Evolutionary conservation across 352 stramenopile species (phyloP).

Genomic region (Pythium sukuiense): DNA sequence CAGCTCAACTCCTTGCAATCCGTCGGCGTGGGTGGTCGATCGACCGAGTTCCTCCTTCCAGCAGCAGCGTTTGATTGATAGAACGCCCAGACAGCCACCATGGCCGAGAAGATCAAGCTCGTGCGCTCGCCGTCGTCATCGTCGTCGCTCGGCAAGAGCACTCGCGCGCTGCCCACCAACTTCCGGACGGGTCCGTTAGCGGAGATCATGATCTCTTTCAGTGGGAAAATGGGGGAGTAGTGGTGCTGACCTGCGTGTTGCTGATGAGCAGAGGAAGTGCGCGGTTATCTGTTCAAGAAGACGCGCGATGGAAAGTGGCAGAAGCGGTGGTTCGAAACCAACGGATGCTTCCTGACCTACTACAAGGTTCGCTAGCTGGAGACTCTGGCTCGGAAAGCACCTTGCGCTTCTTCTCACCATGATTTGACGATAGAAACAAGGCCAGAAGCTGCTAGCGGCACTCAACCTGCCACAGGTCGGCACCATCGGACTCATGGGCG

Average conservation of each 20-base stretch:
- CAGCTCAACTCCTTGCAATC: neutral
- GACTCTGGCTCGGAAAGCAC: constrained; percentile 15
- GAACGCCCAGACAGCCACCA: neutral
- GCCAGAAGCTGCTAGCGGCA: constrained; percentile 92
- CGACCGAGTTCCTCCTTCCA: neutral
- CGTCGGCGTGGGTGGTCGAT: neutral
- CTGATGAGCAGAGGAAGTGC: constrained; percentile 14
- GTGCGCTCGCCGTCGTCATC: constrained; percentile 39
- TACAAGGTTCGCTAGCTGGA: constrained; percentile 89
- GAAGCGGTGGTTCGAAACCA: constrained; percentile 98
- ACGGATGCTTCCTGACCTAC: constrained; percentile 98
- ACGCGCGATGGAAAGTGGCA: constrained; percentile 95
- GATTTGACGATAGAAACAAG: constrained; percentile 69
- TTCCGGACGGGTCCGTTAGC: constrained; percentile 52
- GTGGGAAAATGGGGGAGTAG: neutral
- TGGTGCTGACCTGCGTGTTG: constrained; percentile 5
- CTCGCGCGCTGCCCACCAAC: constrained; percentile 57
- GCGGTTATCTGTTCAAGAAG: constrained; percentile 94
- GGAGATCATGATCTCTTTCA: neutral
- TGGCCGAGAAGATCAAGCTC: constrained; percentile 41
- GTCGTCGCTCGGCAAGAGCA: constrained; percentile 42
- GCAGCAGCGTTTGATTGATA: constrained; percentile 1
- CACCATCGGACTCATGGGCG: constrained; percentile 66
- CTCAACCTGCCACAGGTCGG: constrained; percentile 93
- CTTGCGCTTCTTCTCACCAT: constrained; percentile 6